A percentile compares a stretch with the other conserved stretches of the same genome.
Evolutionary conservation across 1,284 basidiomycete genomes (phyloP).

Genomic region (Ceratobasidium sp.): DNA sequence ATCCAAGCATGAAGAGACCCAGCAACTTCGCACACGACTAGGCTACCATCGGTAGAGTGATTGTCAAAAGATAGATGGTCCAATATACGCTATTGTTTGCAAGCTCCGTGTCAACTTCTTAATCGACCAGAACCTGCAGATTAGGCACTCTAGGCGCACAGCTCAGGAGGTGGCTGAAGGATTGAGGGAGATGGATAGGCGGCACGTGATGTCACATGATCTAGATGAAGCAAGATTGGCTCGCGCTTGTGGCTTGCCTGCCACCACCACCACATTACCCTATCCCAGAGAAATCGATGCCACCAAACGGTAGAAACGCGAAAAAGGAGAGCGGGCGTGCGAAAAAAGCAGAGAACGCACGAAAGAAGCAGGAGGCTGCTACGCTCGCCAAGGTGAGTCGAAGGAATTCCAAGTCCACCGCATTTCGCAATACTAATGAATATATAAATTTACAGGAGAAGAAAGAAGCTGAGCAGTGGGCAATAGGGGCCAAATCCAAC

Average conservation of each 20-base stretch:
- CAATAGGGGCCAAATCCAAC: constrained; percentile 71
- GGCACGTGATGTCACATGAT: not conserved
- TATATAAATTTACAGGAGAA: constrained; percentile 66
- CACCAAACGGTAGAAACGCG: constrained; percentile 85
- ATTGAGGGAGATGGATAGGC: not conserved
- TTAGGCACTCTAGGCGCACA: no score
- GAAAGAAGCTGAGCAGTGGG: constrained; percentile 86
- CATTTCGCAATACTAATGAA: not conserved
- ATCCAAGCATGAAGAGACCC: no score
- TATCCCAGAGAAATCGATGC: constrained; percentile 63
- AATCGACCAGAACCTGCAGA: no score
- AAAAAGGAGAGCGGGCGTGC: constrained; percentile 91
- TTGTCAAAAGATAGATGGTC: no score
- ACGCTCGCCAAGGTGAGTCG: constrained; percentile 69
- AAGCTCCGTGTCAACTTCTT: no score
- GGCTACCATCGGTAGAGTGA: no score
- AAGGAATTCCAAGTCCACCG: not conserved
- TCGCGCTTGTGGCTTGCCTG: not conserved
- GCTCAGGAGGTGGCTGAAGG: no score
- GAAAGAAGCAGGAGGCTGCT: constrained; percentile 75
- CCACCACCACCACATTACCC: not conserved
- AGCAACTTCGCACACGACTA: no score
- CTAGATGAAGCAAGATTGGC: constrained; percentile 1
- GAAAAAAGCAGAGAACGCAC: constrained; percentile 94
- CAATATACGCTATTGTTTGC: no score